These are phyloP conservation scores for Fraxinus angustifolia DNA, from an alignment of 305 asterid genomes.

Conservation along the genomic window DNA sequence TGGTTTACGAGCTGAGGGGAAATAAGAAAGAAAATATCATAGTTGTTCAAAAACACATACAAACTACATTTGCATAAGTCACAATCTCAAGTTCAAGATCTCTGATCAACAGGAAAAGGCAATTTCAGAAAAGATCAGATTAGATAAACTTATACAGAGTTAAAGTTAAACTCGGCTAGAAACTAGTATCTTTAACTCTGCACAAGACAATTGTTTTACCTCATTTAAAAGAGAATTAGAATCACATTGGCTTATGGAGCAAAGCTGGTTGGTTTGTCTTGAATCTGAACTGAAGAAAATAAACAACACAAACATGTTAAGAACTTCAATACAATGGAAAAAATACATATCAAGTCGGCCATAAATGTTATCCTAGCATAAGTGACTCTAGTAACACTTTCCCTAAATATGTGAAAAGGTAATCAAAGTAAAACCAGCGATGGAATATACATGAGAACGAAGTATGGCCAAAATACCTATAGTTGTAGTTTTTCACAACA, in stretches of 20 bases:
- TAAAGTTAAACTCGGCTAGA: not conserved
- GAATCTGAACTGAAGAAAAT: slow-evolving; percentile 71
- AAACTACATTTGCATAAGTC: not conserved
- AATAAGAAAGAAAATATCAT: not conserved
- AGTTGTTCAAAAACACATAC: not conserved
- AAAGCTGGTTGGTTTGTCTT: slow-evolving; percentile 78
- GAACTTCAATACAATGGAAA: slow-evolving; percentile 7
- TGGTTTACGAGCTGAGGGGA: not conserved
- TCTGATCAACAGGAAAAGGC: not conserved
- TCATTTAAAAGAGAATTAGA: slow-evolving; percentile 86
- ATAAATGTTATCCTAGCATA: not conserved
- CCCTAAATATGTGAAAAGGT: not conserved
- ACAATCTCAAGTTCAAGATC: not conserved
- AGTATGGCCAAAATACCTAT: slow-evolving; percentile 45
- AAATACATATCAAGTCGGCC: not conserved
- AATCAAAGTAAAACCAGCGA: not conserved
- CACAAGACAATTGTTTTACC: slow-evolving; percentile 44
- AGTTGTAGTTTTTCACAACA: slow-evolving; percentile 85
- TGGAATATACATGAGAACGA: not conserved
- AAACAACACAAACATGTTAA: slow-evolving; percentile 26
- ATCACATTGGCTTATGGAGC: slow-evolving; percentile 95
- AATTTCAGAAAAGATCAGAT: not conserved
- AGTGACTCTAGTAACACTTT: not conserved
- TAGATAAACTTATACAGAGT: not conserved
- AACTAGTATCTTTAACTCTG: not conserved